Percentiles rank a stretch among this genome's conserved stretches.
Conservation (phyloP, 2,329 filamentous ascomycete species). For the Aspergillus sp. region DNA sequence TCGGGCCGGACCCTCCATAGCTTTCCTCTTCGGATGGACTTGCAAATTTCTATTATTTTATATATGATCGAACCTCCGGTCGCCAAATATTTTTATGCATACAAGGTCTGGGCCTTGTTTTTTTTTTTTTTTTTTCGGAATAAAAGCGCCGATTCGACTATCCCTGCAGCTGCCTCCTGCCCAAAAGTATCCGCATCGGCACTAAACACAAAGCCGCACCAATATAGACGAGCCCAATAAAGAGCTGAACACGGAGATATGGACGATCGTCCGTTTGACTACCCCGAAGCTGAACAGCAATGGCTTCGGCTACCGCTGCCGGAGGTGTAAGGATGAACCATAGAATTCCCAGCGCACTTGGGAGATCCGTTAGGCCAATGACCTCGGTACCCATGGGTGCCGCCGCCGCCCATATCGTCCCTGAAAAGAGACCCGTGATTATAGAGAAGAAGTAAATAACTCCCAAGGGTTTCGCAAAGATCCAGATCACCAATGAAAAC, state of each 20-base stretch:
- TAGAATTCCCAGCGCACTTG: constrained; percentile 49
- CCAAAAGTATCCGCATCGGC: too few relatives aligned
- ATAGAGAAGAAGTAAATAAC: constrained; percentile 53
- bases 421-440: constrained; percentile 50
- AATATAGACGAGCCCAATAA: constrained; percentile 55
- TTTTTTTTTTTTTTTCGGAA: too few relatives aligned
- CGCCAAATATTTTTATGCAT: too few relatives aligned
- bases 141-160: too few relatives aligned
- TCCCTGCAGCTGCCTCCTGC: too few relatives aligned
- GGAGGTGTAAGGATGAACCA: constrained; percentile 52
- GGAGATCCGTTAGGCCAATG: constrained; percentile 51
- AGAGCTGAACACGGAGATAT: constrained; percentile 42
- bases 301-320: constrained; percentile 44
- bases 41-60: too few relatives aligned
- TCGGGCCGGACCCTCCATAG: too few relatives aligned
- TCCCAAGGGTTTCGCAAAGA: constrained; percentile 50
- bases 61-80: too few relatives aligned
- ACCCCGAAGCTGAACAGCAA: constrained; percentile 51
- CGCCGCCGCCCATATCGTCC: constrained; percentile 53
- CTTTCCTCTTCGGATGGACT: too few relatives aligned
- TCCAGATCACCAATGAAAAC: constrained; percentile 55
- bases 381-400: constrained; percentile 55
- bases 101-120: too few relatives aligned
- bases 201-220: constrained; percentile 41
- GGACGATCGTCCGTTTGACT: constrained; percentile 10